Evolutionary conservation across 2,329 filamentous ascomycete species (phyloP), one percentile per base, ranked within the genome.

Genomic region (Aplosporella prunicola): DNA sequence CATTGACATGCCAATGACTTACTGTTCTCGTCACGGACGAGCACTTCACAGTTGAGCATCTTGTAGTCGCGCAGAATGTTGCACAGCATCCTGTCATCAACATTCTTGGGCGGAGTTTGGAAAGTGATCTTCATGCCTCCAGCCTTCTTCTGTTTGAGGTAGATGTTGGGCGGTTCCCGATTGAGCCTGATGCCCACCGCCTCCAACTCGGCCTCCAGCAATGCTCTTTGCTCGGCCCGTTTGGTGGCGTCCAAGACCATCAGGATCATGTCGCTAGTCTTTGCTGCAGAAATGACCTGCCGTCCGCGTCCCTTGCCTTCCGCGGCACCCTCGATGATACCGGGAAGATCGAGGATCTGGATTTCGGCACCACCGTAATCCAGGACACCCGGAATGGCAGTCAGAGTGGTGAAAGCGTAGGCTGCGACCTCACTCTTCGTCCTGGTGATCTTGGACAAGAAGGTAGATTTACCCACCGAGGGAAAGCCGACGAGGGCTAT

Each of bases 41-140:
- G 75, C 1, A 98, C 88, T 61, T 98, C 91, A 63, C 83, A 91
- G 68, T 98, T 98, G 43, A 98, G 76, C 51, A 98, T 87, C 68
- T 95, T 95, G 77, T 98, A 98, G 71, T 98, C 91, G 49, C 86
- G 82, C 34, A 98, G 72, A 55, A 98, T 95, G 67, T 94, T 95
- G 71, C 81, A 93, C 42, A 98, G 72, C 84, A 98, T 94, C 67
- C 93, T 95, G 62, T 98, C 89, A 62, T 98, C 91, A 41, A 98
- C 69, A 43, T 82, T 67, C 61, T 96, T 96, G 4, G 91, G 89
- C 3, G 91, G 82, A 4, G 77, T 66, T 53, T 87, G 80, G 64
- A 98, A 98, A 11, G 84, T 96, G 57, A 98, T 95, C 64, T 98
- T 98, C 85, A 98, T 91, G 43, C 93, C 91, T 40, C 91, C 91